Evolutionary conservation across 371 early-diverging fungal species (phyloP), one percentile per base, ranked within the genome.

Genomic region (Cokeromyces recurvatus): DNA sequence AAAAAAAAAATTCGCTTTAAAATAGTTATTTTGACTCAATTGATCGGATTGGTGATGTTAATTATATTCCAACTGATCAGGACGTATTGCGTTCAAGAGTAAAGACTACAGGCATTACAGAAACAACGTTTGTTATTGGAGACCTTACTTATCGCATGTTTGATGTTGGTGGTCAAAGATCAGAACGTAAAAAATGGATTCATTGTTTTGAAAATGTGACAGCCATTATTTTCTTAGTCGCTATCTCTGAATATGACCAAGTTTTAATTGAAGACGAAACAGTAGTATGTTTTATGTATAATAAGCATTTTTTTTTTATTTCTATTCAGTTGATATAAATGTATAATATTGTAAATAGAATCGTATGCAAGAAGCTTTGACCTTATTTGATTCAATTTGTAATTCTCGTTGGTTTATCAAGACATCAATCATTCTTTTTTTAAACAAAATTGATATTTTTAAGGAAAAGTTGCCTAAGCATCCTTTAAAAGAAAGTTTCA

Each of bases 171-270:
- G 95, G 95, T 12, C 95, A 94, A 66, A 72, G 91, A 22, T 84
- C 86, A 15, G 92, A 91, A 58, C 81, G 97, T 43, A 94, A 92
- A 53, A 93, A 93, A 62, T 95, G 97, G 97, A 81, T 91, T 27
- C 94, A 93, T 44, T 94, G 92, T 60, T 88, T 94, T 65, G 95
- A 95, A 52, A 88, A 89, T 53, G 95, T 96, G 19, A 95, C 94
- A 12, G 90, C 95, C 0, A 84, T 96, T 31, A 68, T 96, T 16
- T 96, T 94, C 63, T 63, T 92, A 52, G 95, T 92, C 4, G 94
- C 94, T 21, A 89, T 95, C 32, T 81, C 83, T 39, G 95, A 91
- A 54, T 96, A 94, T 65, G 94, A 96, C 58, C 95, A 95, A 65
- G 87, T 89, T 25, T 72, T 96, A 38, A 81, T 90, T 21, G 97